A percentile compares a stretch with the other conserved stretches of the same genome.
Evolutionary conservation across 169 alveolate genomes (phyloP).

Genomic region (Theileria sp.): DNA sequence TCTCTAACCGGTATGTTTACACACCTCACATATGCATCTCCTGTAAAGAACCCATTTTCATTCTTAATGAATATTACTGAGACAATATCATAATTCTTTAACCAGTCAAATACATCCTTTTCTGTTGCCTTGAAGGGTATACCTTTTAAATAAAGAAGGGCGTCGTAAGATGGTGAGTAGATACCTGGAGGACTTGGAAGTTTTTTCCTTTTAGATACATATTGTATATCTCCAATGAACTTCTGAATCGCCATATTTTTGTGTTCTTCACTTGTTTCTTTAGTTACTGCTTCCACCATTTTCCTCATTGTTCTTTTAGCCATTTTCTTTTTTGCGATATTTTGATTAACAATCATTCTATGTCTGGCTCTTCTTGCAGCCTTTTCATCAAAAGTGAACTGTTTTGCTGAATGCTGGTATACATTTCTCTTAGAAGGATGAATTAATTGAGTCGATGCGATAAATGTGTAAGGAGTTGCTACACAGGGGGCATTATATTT

Average conservation of each 20-base stretch:
- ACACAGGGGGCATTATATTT: neutral
- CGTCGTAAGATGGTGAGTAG: slow-evolving; percentile 44
- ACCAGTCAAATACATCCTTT: slow-evolving; percentile 43
- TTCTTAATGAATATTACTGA: slow-evolving; percentile 45
- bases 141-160: slow-evolving; percentile 54
- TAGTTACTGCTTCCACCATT: slow-evolving; percentile 9
- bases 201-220: slow-evolving; percentile 29
- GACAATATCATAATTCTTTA: slow-evolving; percentile 35
- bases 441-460: neutral
- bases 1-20: slow-evolving; percentile 33
- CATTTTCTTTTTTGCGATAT: slow-evolving; percentile 10
- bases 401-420: neutral
- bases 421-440: neutral
- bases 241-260: slow-evolving; percentile 14
- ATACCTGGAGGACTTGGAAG: slow-evolving; percentile 48
- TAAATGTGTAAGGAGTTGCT: neutral
- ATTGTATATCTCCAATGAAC: slow-evolving; percentile 38
- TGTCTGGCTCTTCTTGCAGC: slow-evolving; percentile 13
- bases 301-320: slow-evolving; percentile 14
- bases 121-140: slow-evolving; percentile 54
- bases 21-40: slow-evolving; percentile 68
- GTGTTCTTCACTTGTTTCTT: slow-evolving; percentile 16
- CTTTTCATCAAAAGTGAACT: slow-evolving; percentile 16
- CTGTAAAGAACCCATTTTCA: slow-evolving; percentile 64
- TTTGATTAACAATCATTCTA: neutral